A percentile compares a stretch with the other conserved stretches of the same genome.
Evolutionary conservation across 805 yeast genomes (phyloP).

Genomic region (Wickerhamiella vanderwaltii): DNA sequence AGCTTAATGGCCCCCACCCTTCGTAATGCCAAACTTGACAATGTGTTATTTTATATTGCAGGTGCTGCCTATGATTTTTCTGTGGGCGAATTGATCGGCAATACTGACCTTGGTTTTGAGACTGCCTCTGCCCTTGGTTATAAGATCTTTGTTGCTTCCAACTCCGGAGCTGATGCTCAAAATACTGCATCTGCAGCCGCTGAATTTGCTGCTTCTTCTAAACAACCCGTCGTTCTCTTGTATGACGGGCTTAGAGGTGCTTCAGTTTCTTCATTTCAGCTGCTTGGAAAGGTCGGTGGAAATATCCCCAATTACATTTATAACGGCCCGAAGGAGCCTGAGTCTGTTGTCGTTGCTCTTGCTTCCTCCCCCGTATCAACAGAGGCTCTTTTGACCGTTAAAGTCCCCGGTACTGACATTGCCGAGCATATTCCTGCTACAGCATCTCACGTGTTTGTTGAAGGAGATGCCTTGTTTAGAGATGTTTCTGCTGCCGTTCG

Average conservation of each 20-base stretch:
- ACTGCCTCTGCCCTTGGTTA: constrained; percentile 51
- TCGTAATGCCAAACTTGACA: constrained; percentile 12
- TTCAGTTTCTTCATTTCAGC: constrained; percentile 32
- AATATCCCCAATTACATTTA: constrained; percentile 52
- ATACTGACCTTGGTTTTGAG: constrained; percentile 48
- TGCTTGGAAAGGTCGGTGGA: constrained; percentile 22
- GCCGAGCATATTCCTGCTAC: constrained; percentile 41
- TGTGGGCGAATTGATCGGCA: constrained; percentile 43
- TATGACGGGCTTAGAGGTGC: constrained; percentile 68
- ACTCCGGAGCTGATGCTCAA: constrained; percentile 50
- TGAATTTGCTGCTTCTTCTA: constrained; percentile 43
- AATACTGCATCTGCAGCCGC: constrained; percentile 37
- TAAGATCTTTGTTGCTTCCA: constrained; percentile 55
- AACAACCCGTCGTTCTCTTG: constrained; percentile 52
- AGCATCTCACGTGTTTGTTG: constrained; percentile 26
- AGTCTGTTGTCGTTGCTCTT: constrained; percentile 67
- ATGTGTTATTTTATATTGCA: constrained; percentile 52
- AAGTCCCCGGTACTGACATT: neutral
- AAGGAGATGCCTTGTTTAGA: constrained; percentile 38
- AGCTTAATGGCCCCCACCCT: constrained; percentile 53
- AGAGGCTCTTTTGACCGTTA: constrained; percentile 3
- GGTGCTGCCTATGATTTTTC: constrained; percentile 57
- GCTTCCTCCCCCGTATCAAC: constrained; percentile 31
- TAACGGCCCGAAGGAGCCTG: constrained; percentile 48
- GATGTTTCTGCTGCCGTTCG: constrained; percentile 48